Percentiles rank a stretch among this genome's conserved stretches.
These are phyloP conservation scores for Kodamaea sp. DNA, from an alignment of 1,139 yeast species.

Conservation along the genomic window DNA sequence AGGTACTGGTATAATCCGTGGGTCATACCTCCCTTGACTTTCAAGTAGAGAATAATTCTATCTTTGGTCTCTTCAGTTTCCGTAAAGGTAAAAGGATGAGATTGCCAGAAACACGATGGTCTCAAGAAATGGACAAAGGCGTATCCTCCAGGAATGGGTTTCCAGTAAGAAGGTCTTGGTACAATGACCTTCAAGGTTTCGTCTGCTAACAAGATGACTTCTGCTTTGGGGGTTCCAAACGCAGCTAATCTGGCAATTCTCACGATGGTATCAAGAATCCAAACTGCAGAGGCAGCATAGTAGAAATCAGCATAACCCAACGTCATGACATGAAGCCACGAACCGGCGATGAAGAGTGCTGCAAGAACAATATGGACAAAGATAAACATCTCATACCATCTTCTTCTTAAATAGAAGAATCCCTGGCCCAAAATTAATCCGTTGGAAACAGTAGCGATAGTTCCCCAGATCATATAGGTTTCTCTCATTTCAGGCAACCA, in stretches of 20 bases:
- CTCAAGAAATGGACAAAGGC: slow-evolving; percentile 49
- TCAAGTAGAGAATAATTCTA: slow-evolving; percentile 31
- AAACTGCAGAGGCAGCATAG: slow-evolving; percentile 20
- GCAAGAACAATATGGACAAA: slow-evolving; percentile 23
- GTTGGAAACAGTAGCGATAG: slow-evolving; percentile 32
- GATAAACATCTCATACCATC: slow-evolving; percentile 46
- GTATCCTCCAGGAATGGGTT: slow-evolving; percentile 50
- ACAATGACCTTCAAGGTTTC: slow-evolving; percentile 43
- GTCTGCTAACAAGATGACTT: slow-evolving; percentile 32
- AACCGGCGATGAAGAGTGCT: slow-evolving; percentile 17
- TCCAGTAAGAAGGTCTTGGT: slow-evolving; percentile 45
- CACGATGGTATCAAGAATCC: slow-evolving; percentile 20
- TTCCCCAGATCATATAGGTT: slow-evolving; percentile 31
- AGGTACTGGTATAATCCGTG: slow-evolving; percentile 26
- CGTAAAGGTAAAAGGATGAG: slow-evolving; percentile 41
- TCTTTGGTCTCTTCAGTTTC: slow-evolving; percentile 15
- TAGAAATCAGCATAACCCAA: slow-evolving; percentile 19
- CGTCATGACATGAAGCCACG: slow-evolving; percentile 18
- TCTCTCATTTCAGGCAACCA: slow-evolving; percentile 18
- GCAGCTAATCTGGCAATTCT: slow-evolving; percentile 27
- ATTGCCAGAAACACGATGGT: slow-evolving; percentile 36
- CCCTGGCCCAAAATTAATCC: slow-evolving; percentile 37
- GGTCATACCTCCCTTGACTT: slow-evolving; percentile 41
- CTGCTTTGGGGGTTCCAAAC: slow-evolving; percentile 44
- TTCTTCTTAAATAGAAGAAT: slow-evolving; percentile 39